These are phyloP conservation scores for Malus hybrid DNA, from an alignment of 331 rosid genomes.

Conservation along the genomic window DNA sequence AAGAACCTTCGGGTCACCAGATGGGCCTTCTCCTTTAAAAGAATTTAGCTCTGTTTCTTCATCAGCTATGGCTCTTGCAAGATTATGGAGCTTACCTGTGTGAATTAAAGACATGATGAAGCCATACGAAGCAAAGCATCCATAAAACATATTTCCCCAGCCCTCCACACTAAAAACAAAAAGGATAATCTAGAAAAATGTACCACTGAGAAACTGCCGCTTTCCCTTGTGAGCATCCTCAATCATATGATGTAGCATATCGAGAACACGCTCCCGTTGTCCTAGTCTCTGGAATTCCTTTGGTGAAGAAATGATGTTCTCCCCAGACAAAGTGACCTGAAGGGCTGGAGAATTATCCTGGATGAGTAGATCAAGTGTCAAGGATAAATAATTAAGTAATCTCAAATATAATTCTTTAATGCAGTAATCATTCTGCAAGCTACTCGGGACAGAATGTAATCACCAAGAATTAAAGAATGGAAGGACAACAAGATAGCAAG, in stretches of 20 bases:
- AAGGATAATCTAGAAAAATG: conserved; percentile 4
- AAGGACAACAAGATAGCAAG: neutral
- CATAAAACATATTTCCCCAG: neutral
- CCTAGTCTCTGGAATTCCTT: conserved; percentile 74
- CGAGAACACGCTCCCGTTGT: conserved; percentile 95
- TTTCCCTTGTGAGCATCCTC: conserved; percentile 95
- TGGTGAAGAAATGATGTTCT: conserved; percentile 38
- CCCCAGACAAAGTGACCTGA: conserved; percentile 74
- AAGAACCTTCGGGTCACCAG: conserved; percentile 53
- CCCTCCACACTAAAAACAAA: conserved; percentile 5
- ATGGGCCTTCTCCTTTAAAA: conserved; percentile 59
- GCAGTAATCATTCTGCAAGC: neutral
- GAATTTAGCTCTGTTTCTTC: conserved; percentile 74
- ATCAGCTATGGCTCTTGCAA: conserved; percentile 96
- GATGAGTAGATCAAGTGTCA: conserved; percentile 29
- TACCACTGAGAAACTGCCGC: conserved; percentile 97
- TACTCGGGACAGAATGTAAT: neutral
- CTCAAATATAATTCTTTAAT: neutral
- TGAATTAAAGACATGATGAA: conserved; percentile 16
- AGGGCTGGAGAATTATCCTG: conserved; percentile 75
- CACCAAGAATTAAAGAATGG: neutral
- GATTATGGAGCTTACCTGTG: conserved; percentile 95
- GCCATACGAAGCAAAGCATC: neutral
- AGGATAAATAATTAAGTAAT: conserved; percentile 8
- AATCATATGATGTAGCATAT: conserved; percentile 91